phyloP scores from a whole-genome alignment of 208 protist genomes.

The Hexamita inflata region DNA sequence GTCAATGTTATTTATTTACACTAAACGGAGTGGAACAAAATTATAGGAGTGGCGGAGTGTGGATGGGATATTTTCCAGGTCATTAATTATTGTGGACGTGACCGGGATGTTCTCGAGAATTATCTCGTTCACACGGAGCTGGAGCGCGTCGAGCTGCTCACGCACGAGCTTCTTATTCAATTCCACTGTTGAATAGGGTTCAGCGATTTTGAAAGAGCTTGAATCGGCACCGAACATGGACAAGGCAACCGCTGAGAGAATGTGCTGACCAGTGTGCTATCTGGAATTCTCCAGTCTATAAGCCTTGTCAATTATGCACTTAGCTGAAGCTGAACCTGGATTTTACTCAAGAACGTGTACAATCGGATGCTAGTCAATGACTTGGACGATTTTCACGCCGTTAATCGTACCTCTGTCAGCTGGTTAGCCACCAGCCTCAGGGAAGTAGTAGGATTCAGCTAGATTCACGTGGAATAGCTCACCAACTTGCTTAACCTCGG shows the following conservation, averaged over 20 bases:
- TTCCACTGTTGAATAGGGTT: background rate
- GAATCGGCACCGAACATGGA: background rate
- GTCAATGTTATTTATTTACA: constrained; percentile 1
- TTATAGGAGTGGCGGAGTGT: background rate
- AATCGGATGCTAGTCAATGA: no score
- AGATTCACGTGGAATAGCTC: no score
- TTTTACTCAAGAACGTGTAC: no score
- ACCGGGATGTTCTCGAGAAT: background rate
- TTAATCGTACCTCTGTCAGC: no score
- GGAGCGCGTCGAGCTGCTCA: background rate
- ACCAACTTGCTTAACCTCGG: no score
- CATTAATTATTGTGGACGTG: background rate
- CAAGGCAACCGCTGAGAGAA: background rate
- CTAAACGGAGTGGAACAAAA: background rate
- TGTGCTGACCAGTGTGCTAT: constrained; percentile 16
- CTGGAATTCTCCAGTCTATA: background rate
- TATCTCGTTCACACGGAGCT: background rate
- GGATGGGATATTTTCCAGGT: background rate
- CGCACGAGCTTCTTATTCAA: background rate
- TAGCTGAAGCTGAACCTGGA: no score
- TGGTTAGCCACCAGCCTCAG: no score
- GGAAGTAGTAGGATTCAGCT: no score
- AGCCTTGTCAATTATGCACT: background rate
- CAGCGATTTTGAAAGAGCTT: background rate
- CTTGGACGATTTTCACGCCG: no score